Conservation (phyloP, 352 stramenopile genomes). For the Pythium myriotylum region DNA sequence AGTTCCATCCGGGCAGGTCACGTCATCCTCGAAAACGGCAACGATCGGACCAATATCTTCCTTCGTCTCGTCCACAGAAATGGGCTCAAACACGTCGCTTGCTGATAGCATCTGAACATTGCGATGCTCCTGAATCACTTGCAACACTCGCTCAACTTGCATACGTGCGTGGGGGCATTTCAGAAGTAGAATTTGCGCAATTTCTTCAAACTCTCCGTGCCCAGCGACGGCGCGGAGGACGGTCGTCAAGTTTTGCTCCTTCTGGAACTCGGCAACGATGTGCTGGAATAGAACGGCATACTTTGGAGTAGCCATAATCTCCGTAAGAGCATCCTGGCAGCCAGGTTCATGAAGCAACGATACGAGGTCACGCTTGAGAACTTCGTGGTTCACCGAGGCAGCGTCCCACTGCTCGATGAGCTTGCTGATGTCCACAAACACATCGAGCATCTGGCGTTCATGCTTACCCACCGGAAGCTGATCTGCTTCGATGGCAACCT, state of each 20-base stretch:
- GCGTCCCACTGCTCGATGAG: slow-evolving; percentile 76
- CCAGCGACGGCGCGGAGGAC: slow-evolving; percentile 56
- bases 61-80: slow-evolving; percentile 71
- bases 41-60: slow-evolving; percentile 65
- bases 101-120: slow-evolving; percentile 69
- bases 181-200: slow-evolving; percentile 71
- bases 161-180: slow-evolving; percentile 75
- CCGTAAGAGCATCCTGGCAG: slow-evolving; percentile 68
- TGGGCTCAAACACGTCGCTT: slow-evolving; percentile 76
- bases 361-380: slow-evolving; percentile 72
- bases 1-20: slow-evolving; percentile 85
- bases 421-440: slow-evolving; percentile 81
- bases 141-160: slow-evolving; percentile 74
- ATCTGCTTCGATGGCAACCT: slow-evolving; percentile 32
- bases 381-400: slow-evolving; percentile 45
- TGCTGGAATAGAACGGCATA: slow-evolving; percentile 67
- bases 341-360: slow-evolving; percentile 75
- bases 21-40: slow-evolving; percentile 88
- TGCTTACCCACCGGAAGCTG: slow-evolving; percentile 54
- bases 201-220: slow-evolving; percentile 62
- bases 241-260: slow-evolving; percentile 50
- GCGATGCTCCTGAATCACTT: slow-evolving; percentile 69
- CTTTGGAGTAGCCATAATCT: slow-evolving; percentile 75
- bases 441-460: slow-evolving; percentile 63
- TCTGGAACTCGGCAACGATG: slow-evolving; percentile 65